phyloP scores from a whole-genome alignment of 2,329 filamentous ascomycete species.

The Zymoseptoria crescenta region DNA sequence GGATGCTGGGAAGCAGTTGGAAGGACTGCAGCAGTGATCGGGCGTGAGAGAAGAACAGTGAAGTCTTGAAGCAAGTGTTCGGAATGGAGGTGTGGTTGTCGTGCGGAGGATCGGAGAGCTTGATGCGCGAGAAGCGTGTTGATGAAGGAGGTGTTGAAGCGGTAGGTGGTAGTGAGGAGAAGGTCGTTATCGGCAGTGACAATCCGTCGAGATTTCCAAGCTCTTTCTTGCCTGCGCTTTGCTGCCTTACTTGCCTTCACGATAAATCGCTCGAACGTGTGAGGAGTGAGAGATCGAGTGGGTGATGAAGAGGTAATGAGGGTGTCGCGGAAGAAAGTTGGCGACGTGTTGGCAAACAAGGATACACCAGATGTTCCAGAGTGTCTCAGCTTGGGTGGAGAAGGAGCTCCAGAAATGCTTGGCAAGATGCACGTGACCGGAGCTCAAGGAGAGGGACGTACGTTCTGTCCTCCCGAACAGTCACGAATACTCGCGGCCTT shows the following conservation, averaged over 20 bases:
- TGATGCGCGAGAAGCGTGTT: not conserved
- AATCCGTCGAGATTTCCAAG: not conserved
- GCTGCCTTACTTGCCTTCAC: not conserved
- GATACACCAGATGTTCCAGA: not conserved
- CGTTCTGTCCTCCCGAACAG: too few species aligned
- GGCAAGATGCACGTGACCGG: not conserved
- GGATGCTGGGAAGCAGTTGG: not conserved
- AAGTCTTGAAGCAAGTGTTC: not conserved
- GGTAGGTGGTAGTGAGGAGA: not conserved
- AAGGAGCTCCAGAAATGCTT: not conserved
- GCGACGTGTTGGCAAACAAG: not conserved
- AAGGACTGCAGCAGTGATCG: not conserved
- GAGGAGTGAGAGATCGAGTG: not conserved
- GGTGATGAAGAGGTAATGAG: not conserved
- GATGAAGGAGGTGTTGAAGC: not conserved
- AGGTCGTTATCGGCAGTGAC: not conserved
- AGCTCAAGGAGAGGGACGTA: too few species aligned
- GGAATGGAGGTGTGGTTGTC: not conserved
- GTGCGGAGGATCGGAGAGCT: not conserved
- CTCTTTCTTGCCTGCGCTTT: not conserved
- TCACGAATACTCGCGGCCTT: too few species aligned
- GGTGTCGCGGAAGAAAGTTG: not conserved
- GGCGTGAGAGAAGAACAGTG: not conserved
- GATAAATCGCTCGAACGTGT: not conserved
- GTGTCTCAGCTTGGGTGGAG: not conserved